Percentiles rank a stretch among this genome's conserved stretches.
phyloP scores from a whole-genome alignment of 192 early-diverging fungal genomes.

The Gaertneriomyces sp. region DNA sequence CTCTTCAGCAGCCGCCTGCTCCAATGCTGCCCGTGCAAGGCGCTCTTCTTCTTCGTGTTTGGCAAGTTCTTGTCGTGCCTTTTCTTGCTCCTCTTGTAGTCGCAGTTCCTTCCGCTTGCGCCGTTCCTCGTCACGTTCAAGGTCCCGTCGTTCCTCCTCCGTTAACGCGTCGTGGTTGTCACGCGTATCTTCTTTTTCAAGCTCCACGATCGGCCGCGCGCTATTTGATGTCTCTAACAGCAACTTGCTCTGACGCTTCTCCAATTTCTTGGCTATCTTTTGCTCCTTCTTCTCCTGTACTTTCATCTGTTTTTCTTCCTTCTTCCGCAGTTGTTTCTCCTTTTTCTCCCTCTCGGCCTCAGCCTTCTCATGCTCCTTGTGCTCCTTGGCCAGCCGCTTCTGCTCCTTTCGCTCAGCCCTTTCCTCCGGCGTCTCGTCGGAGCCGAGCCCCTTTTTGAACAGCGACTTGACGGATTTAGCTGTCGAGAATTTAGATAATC shows the following conservation, averaged over 20 bases:
- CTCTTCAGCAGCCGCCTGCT: no score
- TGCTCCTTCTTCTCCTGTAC: slow-evolving; percentile 3
- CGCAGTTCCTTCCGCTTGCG: not conserved
- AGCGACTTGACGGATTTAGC: slow-evolving; percentile 4
- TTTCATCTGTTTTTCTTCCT: slow-evolving; percentile 4
- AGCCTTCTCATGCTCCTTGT: slow-evolving; percentile 18
- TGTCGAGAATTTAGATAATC: slow-evolving; percentile 1
- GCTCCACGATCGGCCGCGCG: not conserved
- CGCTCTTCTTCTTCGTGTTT: not conserved
- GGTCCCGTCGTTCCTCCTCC: slow-evolving; percentile 22
- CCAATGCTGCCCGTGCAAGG: no score
- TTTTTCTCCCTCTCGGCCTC: not conserved
- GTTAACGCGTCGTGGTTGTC: not conserved
- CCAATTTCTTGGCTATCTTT: not conserved
- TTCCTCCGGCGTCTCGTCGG: not conserved
- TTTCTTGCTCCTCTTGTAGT: not conserved
- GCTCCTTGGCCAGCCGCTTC: slow-evolving; percentile 6
- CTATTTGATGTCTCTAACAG: no score
- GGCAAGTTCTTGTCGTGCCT: not conserved
- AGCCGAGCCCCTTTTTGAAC: slow-evolving; percentile 15
- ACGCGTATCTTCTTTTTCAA: not conserved
- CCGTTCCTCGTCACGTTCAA: slow-evolving; percentile 21
- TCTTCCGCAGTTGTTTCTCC: not conserved
- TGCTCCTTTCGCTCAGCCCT: slow-evolving; percentile 9
- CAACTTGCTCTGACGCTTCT: not conserved